Conservation (phyloP, 2,329 filamentous ascomycete species). For the Cylindrodendrum hubeiense region DNA sequence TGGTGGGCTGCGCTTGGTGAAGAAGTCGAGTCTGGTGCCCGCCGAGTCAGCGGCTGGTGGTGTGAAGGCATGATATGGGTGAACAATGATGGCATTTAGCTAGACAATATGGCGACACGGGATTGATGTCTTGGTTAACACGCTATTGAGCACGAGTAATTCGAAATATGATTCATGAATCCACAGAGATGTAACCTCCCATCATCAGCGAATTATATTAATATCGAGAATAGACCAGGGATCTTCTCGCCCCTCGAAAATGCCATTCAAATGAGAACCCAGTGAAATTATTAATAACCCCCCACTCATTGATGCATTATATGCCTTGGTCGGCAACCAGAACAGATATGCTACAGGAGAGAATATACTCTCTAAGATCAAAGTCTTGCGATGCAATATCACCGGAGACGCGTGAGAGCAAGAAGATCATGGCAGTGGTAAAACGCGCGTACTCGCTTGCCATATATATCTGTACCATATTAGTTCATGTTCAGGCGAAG, state of each 20-base stretch:
- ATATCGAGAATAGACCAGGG: neutral
- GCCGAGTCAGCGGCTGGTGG: slow-evolving; percentile 20
- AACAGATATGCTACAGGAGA: neutral
- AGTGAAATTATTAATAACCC: neutral
- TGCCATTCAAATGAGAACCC: neutral
- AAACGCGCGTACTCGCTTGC: slow-evolving; percentile 81
- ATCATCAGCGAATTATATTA: neutral
- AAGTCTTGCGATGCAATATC: neutral
- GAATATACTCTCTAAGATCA: neutral
- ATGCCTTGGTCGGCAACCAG: too few relatives aligned
- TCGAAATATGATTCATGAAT: neutral
- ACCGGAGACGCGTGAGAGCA: slow-evolving; percentile 48
- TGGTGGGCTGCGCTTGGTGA: slow-evolving; percentile 61
- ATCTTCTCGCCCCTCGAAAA: neutral
- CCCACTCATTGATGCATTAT: neutral
- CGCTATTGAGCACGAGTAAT: neutral
- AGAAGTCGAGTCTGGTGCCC: slow-evolving; percentile 55
- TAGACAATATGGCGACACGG: neutral
- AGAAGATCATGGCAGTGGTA: slow-evolving; percentile 82
- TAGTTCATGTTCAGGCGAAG: slow-evolving; percentile 21
- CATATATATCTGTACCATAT: slow-evolving; percentile 73
- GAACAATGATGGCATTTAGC: too few relatives aligned
- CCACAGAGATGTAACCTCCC: too few relatives aligned
- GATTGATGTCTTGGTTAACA: neutral
- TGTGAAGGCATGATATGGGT: slow-evolving; percentile 38